Conservation (phyloP, 768 basidiomycete genomes). For the Arthromyces matolae region DNA sequence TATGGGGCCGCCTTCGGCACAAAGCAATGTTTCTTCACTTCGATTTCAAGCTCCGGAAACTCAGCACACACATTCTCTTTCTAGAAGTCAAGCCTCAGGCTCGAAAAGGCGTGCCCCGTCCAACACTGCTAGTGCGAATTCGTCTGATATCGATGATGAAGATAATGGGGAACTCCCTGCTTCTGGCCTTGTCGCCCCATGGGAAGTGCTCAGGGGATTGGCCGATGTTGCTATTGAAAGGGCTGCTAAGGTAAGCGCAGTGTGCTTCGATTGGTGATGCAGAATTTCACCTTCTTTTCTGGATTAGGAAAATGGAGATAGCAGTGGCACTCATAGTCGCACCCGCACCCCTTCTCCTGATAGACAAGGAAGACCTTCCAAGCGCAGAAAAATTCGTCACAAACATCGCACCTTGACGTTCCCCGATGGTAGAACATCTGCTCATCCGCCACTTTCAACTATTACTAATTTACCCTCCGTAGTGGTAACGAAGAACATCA, state of each 20-base stretch:
- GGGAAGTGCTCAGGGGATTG: slow-evolving; percentile 78
- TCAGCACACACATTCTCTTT: slow-evolving; percentile 27
- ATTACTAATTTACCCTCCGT: slow-evolving; percentile 10
- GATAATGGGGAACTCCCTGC: slow-evolving; percentile 78
- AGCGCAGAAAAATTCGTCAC: slow-evolving; percentile 70
- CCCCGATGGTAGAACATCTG: slow-evolving; percentile 60
- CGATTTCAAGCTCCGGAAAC: slow-evolving; percentile 53
- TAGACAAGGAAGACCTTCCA: slow-evolving; percentile 61
- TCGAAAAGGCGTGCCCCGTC: slow-evolving; percentile 65
- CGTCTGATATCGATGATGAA: slow-evolving; percentile 82
- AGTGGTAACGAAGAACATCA: slow-evolving; percentile 84
- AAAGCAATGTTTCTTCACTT: slow-evolving; percentile 53
- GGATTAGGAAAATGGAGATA: slow-evolving; percentile 69
- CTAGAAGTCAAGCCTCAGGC: slow-evolving; percentile 36
- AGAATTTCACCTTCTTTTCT: slow-evolving; percentile 14
- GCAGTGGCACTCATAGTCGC: slow-evolving; percentile 73
- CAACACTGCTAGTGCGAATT: slow-evolving; percentile 72
- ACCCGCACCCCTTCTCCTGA: slow-evolving; percentile 72
- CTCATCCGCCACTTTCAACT: slow-evolving; percentile 8
- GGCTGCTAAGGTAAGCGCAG: slow-evolving; percentile 61
- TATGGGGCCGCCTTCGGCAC: slow-evolving; percentile 44
- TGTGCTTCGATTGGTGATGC: slow-evolving; percentile 3
- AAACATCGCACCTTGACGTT: slow-evolving; percentile 59
- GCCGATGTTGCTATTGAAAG: slow-evolving; percentile 80
- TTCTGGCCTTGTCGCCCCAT: slow-evolving; percentile 78